Base-by-base conservation (phyloP, 441 rosid genomes). In the Aquilaria agallochum region DNA sequence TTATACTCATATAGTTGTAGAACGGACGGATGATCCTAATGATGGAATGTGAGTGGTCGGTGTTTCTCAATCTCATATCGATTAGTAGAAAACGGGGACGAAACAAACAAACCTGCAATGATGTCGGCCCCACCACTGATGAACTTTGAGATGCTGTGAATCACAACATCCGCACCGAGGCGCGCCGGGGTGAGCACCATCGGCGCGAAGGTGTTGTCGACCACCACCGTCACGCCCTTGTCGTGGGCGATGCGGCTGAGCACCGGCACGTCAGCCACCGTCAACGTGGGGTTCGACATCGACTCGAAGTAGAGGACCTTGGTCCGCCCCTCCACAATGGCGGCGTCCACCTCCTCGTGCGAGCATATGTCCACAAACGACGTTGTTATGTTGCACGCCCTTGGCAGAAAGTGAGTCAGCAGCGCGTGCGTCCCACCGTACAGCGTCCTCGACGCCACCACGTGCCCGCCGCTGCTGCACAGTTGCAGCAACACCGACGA, bases 401-500 rank as follows among this genome's bases (percentile, higher is more conserved):
- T 75, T 1, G 93, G 90, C 56, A 94, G 60, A 68, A 94, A 94
- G 75, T 94, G 93, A 30, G 86, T 70, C 40, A 94, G 74, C 66
- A 94, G 72, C 11, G 98, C 98, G 66, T 94, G 97, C 11, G 97
- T 94, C 67, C 98, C 97, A 50, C 97, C 97, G 62, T 90, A 90
- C 14, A 94, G 80, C 1, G 83, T 55, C 72, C 55, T 73, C 13
- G 97, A 81, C 0, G 97, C 98, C 78, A 89, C 96, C 68, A 90
- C 73, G 86, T 94, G 98, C 48, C 87, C 97, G 31, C 98, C 97
- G 70, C 90, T 90, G 82, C 93, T 85, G 79, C 97, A 94, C 0
- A 90, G 87, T 68, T 94, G 97, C 57, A 94, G 47, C 74, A 94
- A 51, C 67, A 84, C 97, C 62, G 95, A 80, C 2, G 98, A 87